Percentiles rank a stretch among this genome's conserved stretches.
Conservation (phyloP, 108 stramenopile species). For the Pseudonitzschia delicatissima region DNA sequence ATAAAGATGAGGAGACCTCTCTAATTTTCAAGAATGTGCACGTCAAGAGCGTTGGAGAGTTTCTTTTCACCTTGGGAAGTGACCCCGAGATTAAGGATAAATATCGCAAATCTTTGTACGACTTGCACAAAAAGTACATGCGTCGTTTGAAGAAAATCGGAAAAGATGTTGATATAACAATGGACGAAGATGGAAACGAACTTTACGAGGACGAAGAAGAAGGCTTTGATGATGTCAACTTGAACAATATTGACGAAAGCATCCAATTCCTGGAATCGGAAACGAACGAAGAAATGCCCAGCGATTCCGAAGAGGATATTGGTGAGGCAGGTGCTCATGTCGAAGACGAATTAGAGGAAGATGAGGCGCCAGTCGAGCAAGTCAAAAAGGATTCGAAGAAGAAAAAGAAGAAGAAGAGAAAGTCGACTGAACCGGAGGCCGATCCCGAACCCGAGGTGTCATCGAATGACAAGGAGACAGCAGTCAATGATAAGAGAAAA, state of each 20-base stretch:
- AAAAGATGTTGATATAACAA: conserved; percentile 57
- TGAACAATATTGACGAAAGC: conserved; percentile 1
- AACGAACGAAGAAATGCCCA: not conserved
- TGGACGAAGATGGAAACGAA: conserved; percentile 44
- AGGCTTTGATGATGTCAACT: not conserved
- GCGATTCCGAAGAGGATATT: conserved; percentile 12
- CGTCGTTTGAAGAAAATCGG: conserved; percentile 70
- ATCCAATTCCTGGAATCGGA: not conserved
- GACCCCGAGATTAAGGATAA: conserved; percentile 64
- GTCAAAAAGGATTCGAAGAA: conserved; percentile 27
- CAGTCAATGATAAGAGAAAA: conserved; percentile 19
- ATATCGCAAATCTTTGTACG: conserved; percentile 72
- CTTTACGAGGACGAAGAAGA: conserved; percentile 13
- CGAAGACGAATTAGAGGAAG: not conserved
- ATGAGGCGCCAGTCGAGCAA: conserved; percentile 1
- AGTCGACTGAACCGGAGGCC: conserved; percentile 8
- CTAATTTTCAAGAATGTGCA: conserved; percentile 74
- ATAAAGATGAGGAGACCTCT: conserved; percentile 25
- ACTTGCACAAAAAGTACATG: conserved; percentile 82
- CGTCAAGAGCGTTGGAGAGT: conserved; percentile 77
- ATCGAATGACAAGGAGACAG: not conserved
- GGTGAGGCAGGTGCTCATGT: conserved; percentile 8
- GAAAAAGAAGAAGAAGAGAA: conserved; percentile 46
- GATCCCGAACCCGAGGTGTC: conserved; percentile 8
- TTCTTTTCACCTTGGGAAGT: conserved; percentile 81